Evolutionary conservation across 164 flowering plant genomes (phyloP), one percentile per base, ranked within the genome.

Genomic region (Cinnamomum micranthum): DNA sequence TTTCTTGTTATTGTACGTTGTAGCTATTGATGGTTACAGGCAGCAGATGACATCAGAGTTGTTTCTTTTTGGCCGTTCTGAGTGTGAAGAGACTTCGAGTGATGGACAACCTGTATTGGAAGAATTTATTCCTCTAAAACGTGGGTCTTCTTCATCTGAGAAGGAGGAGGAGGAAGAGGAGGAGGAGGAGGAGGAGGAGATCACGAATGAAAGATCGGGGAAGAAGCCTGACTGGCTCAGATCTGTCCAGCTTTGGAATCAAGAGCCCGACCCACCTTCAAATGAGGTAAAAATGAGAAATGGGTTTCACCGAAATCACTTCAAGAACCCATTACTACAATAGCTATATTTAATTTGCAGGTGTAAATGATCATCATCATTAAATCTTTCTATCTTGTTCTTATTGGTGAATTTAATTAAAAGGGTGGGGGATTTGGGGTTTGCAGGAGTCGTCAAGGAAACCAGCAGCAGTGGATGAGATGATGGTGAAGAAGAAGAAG

Each of bases 201-300:
- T 58, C 13, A 62, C 31, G 27, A 35, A 69, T 73, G 82, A 82
- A 3, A 82, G 81, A 68, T 60, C 78, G 4, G 74, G 11, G 24
- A 80, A 81, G 79, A 90, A 88, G 80, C 84, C 88, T 0, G 92
- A 92, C 65, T 92, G 97, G 97, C 86, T 93, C 70, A 89, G 86
- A 83, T 93, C 97, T 75, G 95, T 79, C 72, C 97, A 88, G 79
- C 67, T 93, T 1, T 90, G 97, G 97, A 93, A 86, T 77, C 90
- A 84, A 74, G 77, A 85, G 73, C 77, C 91, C 68, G 92, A 89
- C 82, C 88, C 84, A 70, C 79, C 87, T 13, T 62, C 73, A 70
- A 71, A 65, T 27, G 74, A 71, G 78, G 78, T 76, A 64, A 23
- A 35, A 31, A 3, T 55, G 59, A 20, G 60, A 15, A 20, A 55